Evolutionary conservation across 352 stramenopile genomes (phyloP).

Genomic region (Globisporangium okanoganense): DNA sequence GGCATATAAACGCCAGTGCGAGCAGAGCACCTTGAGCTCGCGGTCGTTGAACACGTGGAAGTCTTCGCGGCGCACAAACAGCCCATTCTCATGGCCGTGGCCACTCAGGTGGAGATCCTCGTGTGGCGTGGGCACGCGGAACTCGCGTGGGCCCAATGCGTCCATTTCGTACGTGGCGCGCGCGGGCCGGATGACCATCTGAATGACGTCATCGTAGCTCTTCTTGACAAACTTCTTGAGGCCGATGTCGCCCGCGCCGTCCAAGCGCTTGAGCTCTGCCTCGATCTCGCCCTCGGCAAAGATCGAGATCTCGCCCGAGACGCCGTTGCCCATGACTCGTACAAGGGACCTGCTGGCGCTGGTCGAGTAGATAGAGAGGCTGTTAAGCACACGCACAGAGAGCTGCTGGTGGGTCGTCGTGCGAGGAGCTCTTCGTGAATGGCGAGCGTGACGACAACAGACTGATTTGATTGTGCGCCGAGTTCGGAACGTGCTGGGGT

Average conservation of each 20-base stretch:
- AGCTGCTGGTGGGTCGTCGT: not conserved
- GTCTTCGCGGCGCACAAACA: conserved; percentile 36
- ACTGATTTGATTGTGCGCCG: not conserved
- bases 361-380: too few relatives aligned
- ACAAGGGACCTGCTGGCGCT: not conserved
- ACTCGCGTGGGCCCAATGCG: conserved; percentile 46
- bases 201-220: conserved; percentile 73
- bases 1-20: conserved; percentile 69
- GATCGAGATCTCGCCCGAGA: conserved; percentile 74
- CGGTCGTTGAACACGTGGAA: conserved; percentile 73
- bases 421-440: not conserved
- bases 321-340: conserved; percentile 71
- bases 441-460: too few relatives aligned
- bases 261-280: conserved; percentile 56
- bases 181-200: conserved; percentile 67
- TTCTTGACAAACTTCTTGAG: conserved; percentile 72
- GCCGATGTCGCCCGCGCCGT: conserved; percentile 60
- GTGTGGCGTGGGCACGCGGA: conserved; percentile 24
- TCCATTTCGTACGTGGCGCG: conserved; percentile 48
- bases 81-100: conserved; percentile 8
- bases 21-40: conserved; percentile 58
- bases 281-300: conserved; percentile 81
- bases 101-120: conserved; percentile 2
- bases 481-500: too few relatives aligned
- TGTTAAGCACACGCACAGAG: too few relatives aligned